Evolutionary conservation across 1,139 yeast species (phyloP), one percentile per base, ranked within the genome.

Genomic region (Kodamaea anthophila): DNA sequence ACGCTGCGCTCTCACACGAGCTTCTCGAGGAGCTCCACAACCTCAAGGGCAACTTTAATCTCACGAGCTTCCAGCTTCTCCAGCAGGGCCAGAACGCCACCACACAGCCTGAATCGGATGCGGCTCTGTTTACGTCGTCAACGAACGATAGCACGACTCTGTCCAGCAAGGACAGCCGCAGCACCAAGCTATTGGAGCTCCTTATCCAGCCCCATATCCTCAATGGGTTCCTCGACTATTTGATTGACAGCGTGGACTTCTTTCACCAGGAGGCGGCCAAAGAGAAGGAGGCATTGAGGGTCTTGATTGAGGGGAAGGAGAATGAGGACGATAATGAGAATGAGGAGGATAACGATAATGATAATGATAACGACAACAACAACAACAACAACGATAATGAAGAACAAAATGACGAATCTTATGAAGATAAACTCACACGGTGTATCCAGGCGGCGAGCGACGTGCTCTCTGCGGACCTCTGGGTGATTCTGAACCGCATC

Each of bases 151-250:
- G 43, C 24, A 41, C 38, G 21, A 44, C 40, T 24, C 32, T 36
- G 15, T 44, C 47, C 20, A 46, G 47, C 26, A 63, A 62, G 36
- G 69, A 65, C 33, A 51, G 61, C 9, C 51, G 66, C 20, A 66
- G 66, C 4, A 58, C 58, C 23, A 65, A 65, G 39, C 49, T 68
- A 24, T 38, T 68, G 25, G 74, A 67, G 37, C 44, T 68, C 18
- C 47, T 68, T 23, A 51, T 65, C 30, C 73, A 66, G 39, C 72
- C 73, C 12, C 72, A 66, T 36, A 56, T 68, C 13, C 47, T 68
- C 30, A 53, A 49, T 30, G 72, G 71, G 3, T 53, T 66, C 19
- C 44, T 52, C 12, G 55, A 49, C 28, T 62, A 49, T 23, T 37
- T 52, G 24, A 43, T 50, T 18, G 47, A 46, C 26, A 61, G 71